phyloP scores from a whole-genome alignment of 2,329 filamentous ascomycete species.

The Ceratocystis harringtonii region DNA sequence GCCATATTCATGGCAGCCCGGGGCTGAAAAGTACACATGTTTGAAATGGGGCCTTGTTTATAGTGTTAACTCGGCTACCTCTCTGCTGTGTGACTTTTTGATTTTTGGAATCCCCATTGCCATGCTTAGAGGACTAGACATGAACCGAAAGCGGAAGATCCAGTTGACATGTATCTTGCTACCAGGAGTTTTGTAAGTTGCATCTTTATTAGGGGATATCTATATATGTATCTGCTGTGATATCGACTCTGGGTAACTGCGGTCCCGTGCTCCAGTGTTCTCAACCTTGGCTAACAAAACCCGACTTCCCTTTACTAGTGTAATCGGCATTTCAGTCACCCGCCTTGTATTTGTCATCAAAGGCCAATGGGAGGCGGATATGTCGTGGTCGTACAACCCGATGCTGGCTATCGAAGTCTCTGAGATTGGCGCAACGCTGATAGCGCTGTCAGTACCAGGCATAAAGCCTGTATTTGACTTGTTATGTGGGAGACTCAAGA shows the following conservation, averaged over 20 bases:
- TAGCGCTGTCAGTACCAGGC: conserved; percentile 36
- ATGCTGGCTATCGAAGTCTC: conserved; percentile 35
- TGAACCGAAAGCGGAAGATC: conserved; percentile 31
- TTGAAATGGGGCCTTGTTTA: conserved; percentile 38
- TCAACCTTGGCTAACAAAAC: too few species aligned
- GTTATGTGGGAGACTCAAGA: conserved; percentile 22
- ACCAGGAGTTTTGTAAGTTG: conserved; percentile 33
- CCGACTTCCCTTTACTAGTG: conserved; percentile 23
- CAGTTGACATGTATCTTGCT: conserved; percentile 34
- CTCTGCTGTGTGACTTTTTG: conserved; percentile 34
- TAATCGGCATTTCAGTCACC: conserved; percentile 34
- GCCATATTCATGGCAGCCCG: conserved; percentile 35
- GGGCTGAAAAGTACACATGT: conserved; percentile 29
- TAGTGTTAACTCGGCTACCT: conserved; percentile 35
- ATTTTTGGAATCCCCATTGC: conserved; percentile 36
- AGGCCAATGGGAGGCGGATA: conserved; percentile 33
- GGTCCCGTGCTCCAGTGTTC: too few species aligned
- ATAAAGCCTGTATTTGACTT: conserved; percentile 33
- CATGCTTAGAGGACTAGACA: conserved; percentile 32
- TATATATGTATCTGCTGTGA: too few species aligned
- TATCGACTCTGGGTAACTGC: background rate
- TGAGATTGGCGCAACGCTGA: conserved; percentile 35
- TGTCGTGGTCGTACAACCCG: conserved; percentile 37
- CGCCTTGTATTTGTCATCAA: conserved; percentile 33
- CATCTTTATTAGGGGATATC: background rate